Conservation (phyloP, 257 asterid species). For the Avicennia marina region DNA sequence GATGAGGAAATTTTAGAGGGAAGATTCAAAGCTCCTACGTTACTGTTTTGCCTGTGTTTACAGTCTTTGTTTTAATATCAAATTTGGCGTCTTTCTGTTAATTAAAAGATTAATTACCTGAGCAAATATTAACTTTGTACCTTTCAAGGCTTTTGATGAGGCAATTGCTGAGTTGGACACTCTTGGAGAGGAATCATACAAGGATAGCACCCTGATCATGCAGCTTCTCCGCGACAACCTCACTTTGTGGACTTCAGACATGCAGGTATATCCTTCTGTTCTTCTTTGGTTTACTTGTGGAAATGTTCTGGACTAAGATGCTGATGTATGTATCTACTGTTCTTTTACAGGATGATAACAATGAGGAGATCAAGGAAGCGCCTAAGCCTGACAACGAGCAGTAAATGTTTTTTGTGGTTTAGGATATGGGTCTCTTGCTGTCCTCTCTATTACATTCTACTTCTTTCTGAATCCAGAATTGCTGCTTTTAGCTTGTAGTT, state of each 20-base stretch:
- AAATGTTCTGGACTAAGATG: neutral
- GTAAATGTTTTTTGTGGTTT: conserved; percentile 24
- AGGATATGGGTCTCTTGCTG: conserved; percentile 25
- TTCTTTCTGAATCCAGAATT: conserved; percentile 24
- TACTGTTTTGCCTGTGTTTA: no score
- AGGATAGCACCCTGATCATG: conserved; percentile 91
- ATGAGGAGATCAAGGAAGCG: conserved; percentile 84
- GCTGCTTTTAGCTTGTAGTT: conserved; percentile 40
- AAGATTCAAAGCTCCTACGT: no score
- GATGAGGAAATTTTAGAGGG: no score
- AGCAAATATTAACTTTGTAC: neutral
- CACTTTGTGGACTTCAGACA: conserved; percentile 79
- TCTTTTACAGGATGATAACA: conserved; percentile 63
- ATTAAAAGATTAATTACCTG: no score
- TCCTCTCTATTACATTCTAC: conserved; percentile 28
- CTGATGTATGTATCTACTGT: conserved; percentile 4
- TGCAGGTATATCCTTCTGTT: conserved; percentile 47
- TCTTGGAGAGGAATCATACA: conserved; percentile 92
- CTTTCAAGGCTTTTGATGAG: conserved; percentile 73
- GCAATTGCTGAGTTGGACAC: conserved; percentile 92
- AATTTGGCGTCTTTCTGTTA: no score
- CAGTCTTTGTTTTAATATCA: no score
- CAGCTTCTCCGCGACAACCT: conserved; percentile 93
- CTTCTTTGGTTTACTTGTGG: no score
- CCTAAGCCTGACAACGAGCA: conserved; percentile 74